Evolutionary conservation across 1,284 basidiomycete genomes (phyloP).

Genomic region (Tausonia pullulans): DNA sequence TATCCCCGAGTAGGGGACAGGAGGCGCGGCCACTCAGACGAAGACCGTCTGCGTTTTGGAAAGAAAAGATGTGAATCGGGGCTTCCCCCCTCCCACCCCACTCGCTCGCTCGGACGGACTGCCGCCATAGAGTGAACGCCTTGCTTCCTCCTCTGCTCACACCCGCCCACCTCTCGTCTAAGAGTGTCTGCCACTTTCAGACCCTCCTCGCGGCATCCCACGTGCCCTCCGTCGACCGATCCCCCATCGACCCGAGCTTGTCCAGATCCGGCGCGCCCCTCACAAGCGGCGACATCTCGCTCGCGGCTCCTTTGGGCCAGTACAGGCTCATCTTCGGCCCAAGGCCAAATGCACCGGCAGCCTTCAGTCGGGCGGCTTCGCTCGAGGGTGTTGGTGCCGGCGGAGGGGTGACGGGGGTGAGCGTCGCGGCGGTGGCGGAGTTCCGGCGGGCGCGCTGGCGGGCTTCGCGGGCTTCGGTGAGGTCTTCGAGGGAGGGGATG

Average conservation of each 20-base stretch:
- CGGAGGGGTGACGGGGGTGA: neutral
- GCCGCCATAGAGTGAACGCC: no score
- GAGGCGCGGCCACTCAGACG: no score
- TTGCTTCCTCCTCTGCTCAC: no score
- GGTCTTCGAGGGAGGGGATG: slow-evolving; percentile 14
- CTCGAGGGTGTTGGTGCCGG: neutral
- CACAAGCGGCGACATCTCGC: neutral
- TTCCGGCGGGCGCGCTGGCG: neutral
- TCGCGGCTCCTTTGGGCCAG: slow-evolving; percentile 6
- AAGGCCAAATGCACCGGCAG: slow-evolving; percentile 7
- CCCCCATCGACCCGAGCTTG: neutral
- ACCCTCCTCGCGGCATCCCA: neutral
- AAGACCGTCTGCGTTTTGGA: no score
- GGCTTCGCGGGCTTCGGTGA: slow-evolving; percentile 1
- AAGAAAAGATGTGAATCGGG: no score
- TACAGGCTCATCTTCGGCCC: slow-evolving; percentile 12
- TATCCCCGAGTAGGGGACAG: no score
- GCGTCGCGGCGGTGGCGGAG: neutral
- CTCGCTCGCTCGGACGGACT: no score
- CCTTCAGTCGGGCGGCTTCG: neutral
- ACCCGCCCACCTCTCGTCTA: neutral
- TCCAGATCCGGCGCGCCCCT: neutral
- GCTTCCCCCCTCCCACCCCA: no score
- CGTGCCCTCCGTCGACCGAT: neutral
- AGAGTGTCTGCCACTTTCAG: no score